Evolutionary conservation across 768 basidiomycete genomes (phyloP).

Genomic region (Multifurca ochricompacta): DNA sequence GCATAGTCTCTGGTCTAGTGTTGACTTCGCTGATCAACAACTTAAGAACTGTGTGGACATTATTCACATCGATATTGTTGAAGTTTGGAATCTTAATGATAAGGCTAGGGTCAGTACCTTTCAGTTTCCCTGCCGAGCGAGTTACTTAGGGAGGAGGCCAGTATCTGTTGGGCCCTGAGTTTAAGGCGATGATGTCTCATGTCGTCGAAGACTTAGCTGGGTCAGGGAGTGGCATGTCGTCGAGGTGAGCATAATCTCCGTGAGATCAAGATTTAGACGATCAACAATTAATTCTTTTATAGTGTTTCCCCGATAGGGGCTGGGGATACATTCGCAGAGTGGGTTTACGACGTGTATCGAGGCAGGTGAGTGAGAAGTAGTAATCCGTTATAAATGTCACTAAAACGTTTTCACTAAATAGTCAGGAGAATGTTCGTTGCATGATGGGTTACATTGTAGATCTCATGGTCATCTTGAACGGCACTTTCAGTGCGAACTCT

Average conservation of each 20-base stretch:
- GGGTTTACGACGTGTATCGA: background rate
- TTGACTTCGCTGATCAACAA: background rate
- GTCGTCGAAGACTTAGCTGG: background rate
- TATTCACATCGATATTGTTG: background rate
- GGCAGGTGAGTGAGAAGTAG: background rate
- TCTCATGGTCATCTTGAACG: background rate
- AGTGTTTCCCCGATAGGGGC: background rate
- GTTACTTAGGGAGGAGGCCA: background rate
- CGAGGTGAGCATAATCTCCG: background rate
- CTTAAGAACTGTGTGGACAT: background rate
- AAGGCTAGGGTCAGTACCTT: background rate
- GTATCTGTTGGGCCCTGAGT: background rate
- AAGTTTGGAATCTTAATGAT: conserved; percentile 6
- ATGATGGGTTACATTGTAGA: conserved; percentile 7
- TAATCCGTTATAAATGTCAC: background rate
- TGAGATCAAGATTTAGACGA: background rate
- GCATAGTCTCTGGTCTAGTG: background rate
- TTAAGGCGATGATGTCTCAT: conserved; percentile 5
- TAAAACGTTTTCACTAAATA: background rate
- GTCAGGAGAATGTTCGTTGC: background rate
- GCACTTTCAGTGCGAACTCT: background rate
- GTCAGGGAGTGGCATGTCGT: background rate
- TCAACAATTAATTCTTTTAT: background rate
- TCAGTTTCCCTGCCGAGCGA: background rate
- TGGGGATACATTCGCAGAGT: background rate